Evolutionary conservation across 2,329 filamentous ascomycete genomes (phyloP).

Genomic region (Pseudocercospora pini-densiflorae): DNA sequence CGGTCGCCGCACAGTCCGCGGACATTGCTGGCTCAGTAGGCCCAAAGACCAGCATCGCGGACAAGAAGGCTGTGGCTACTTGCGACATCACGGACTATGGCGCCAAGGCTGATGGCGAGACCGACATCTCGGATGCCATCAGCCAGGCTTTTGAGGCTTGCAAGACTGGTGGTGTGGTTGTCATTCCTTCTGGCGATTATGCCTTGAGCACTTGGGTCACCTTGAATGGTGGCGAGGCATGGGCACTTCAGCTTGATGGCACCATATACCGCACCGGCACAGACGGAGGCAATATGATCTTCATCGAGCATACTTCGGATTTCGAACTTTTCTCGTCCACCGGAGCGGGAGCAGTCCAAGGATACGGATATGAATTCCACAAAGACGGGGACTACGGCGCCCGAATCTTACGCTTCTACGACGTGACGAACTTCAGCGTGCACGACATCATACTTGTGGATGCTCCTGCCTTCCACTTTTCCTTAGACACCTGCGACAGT

Average conservation of each 20-base stretch:
- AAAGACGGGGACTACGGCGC: constrained; percentile 47
- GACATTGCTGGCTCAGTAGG: constrained; percentile 51
- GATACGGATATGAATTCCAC: constrained; percentile 57
- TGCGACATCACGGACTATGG: constrained; percentile 61
- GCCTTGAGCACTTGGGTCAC: constrained; percentile 56
- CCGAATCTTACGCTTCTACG: constrained; percentile 52
- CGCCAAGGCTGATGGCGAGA: constrained; percentile 55
- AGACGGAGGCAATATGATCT: constrained; percentile 58
- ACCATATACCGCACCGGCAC: constrained; percentile 58
- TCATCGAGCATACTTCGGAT: constrained; percentile 53
- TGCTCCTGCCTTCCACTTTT: constrained; percentile 56
- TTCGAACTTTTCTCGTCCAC: constrained; percentile 61
- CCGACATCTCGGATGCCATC: constrained; percentile 57
- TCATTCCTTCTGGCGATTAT: constrained; percentile 56
- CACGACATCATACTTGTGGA: constrained; percentile 57
- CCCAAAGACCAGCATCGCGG: constrained; percentile 47
- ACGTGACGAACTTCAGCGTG: constrained; percentile 53
- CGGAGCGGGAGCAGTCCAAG: constrained; percentile 58
- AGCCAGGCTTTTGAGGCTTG: constrained; percentile 56
- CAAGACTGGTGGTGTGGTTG: constrained; percentile 55
- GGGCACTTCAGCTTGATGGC: constrained; percentile 59
- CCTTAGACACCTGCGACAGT: constrained; percentile 55
- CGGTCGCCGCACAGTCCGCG: constrained; percentile 39
- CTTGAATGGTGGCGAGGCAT: constrained; percentile 52
- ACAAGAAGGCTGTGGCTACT: constrained; percentile 54